Base-by-base conservation (phyloP, 495 filamentous ascomycete species). In the Coniosporium apollinis region DNA sequence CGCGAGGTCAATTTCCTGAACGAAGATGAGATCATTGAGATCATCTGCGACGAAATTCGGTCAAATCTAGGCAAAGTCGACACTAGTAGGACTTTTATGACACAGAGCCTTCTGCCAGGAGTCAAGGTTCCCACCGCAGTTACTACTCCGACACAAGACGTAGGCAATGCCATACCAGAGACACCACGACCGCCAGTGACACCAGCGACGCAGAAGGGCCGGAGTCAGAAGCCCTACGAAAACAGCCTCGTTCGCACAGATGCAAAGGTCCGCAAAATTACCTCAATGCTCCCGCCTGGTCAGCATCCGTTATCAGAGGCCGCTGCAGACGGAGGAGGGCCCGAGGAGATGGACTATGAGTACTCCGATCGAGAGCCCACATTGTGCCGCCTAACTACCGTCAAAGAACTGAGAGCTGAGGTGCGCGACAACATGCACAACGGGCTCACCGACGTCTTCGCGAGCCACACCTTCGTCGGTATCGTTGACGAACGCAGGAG, bases 1-100 rank as follows among this genome's bases (percentile, higher is more conserved):
- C 70, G 87, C 33, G 91, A 99, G 54, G 91, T 99, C 19, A 92
- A 96, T 51, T 96, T 99, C 51, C 66, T 99, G 3, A 93, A 96
- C 43, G 91, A 99, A 51, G 91, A 96, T 45, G 89, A 96, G 45
- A 92, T 96, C 36, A 79, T 93, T 40, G 83, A 93, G 47, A 70
- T 67, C 30, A 76, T 99, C 19, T 93, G 84, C 58, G 69, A 74
- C 40, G 75, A 82, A 33, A 76, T 96, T 33, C 71, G 81, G 30
- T 64, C 70, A 9, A 79, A 81, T 39, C 65, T 99, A 4, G 76
- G 82, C 2, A 76, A 82, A 39, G 86, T 94, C 15, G 91, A 99
- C 59, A 83, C 82, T 9, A 96, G 91, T 52, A 70, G 91, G 35
- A 92, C 84, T 5, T 99, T 94, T 58, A 62, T 86, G 50, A 94